Evolutionary conservation across 176 grass and related monocot genomes (phyloP).

Genomic region (Zoysia pacifica): DNA sequence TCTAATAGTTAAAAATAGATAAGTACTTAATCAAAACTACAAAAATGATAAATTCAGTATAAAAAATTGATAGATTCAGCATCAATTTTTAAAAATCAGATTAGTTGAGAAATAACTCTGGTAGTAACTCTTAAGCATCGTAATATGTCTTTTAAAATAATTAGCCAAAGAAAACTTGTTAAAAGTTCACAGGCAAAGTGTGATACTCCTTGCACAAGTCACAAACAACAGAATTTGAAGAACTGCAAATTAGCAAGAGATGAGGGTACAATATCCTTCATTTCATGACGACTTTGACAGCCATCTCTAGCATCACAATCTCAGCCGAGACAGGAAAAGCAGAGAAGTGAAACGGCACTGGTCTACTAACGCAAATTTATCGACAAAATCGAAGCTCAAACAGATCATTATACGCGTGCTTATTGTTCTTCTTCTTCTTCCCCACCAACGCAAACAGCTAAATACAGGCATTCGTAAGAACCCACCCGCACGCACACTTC

Average conservation of each 20-base stretch:
- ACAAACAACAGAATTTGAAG: not conserved
- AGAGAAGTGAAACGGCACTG: not conserved
- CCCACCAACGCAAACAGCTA: constrained; percentile 38
- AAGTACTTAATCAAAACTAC: too few species aligned
- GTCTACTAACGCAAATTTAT: constrained; percentile 23
- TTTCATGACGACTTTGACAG: not conserved
- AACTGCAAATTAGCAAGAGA: not conserved
- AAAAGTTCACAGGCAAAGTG: not conserved
- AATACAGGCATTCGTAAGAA: constrained; percentile 29
- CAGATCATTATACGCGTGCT: constrained; percentile 25
- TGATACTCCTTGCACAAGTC: not conserved
- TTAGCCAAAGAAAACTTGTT: not conserved
- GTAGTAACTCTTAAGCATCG: too few species aligned
- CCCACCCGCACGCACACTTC: not conserved
- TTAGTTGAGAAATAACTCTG: too few species aligned
- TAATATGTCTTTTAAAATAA: too few species aligned
- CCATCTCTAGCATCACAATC: not conserved
- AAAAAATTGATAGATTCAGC: too few species aligned
- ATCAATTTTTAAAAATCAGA: too few species aligned
- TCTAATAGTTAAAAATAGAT: too few species aligned
- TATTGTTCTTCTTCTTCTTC: constrained; percentile 32
- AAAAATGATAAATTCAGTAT: too few species aligned
- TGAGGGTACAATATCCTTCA: too few species aligned
- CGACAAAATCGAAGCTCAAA: constrained; percentile 33
- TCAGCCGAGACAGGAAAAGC: not conserved